phyloP scores from a whole-genome alignment of 495 filamentous ascomycete species.

The Astrocystis sublimbata region DNA sequence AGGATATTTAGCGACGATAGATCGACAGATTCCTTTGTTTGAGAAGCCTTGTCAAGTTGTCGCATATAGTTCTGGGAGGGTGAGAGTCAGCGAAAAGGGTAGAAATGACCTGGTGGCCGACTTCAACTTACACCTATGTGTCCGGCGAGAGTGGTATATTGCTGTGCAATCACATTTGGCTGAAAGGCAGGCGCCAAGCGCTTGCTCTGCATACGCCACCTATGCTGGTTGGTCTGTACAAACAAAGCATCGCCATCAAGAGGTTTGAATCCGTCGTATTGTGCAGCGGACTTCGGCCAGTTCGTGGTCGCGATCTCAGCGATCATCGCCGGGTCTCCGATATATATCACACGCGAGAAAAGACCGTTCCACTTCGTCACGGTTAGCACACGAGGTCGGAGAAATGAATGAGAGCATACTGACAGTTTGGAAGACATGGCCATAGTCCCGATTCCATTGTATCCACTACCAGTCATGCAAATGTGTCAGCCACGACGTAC shows the following conservation, averaged over 20 bases:
- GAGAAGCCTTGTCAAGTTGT: slow-evolving; percentile 5
- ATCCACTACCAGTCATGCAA: slow-evolving; percentile 13
- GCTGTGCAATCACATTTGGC: slow-evolving; percentile 5
- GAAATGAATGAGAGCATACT: not conserved
- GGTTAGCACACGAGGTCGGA: not conserved
- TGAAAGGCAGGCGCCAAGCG: slow-evolving; percentile 13
- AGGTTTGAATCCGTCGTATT: slow-evolving; percentile 13
- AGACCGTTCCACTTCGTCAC: slow-evolving; percentile 13
- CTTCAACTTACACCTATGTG: slow-evolving; percentile 7
- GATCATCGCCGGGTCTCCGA: slow-evolving; percentile 9
- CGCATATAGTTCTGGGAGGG: slow-evolving; percentile 2
- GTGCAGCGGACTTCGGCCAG: slow-evolving; percentile 5
- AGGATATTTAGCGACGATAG: slow-evolving; percentile 11
- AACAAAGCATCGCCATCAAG: slow-evolving; percentile 17
- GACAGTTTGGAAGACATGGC: slow-evolving; percentile 13
- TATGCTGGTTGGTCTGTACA: slow-evolving; percentile 5
- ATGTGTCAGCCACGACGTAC: not conserved
- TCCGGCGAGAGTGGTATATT: slow-evolving; percentile 11
- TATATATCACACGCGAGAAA: slow-evolving; percentile 13
- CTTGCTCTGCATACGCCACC: slow-evolving; percentile 17
- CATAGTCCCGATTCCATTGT: slow-evolving; percentile 17
- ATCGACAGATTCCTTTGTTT: not conserved
- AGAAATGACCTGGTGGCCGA: not conserved
- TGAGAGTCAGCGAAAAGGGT: not conserved
- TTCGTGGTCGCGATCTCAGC: slow-evolving; percentile 15